Conservation (phyloP, 768 basidiomycete genomes). For the Psilocybe cubensis region DNA sequence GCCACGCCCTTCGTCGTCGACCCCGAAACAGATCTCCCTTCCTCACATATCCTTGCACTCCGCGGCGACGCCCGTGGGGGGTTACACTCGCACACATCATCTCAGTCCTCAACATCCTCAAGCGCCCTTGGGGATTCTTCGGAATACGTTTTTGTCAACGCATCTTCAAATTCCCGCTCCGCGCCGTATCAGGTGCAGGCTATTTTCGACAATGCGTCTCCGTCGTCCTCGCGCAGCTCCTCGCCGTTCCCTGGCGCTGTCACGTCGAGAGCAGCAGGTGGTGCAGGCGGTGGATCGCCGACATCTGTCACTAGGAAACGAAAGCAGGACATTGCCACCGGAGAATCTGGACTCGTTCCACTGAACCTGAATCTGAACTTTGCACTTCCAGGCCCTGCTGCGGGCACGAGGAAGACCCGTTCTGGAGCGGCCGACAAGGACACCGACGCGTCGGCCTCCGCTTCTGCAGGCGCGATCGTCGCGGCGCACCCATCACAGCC, state of each 20-base stretch:
- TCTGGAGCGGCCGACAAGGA: slow-evolving; percentile 12
- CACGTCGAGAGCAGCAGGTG: neutral
- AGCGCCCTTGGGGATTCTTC: slow-evolving; percentile 1
- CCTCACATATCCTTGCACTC: neutral
- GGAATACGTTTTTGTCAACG: slow-evolving; percentile 20
- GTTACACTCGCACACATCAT: slow-evolving; percentile 15
- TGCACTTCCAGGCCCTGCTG: slow-evolving; percentile 20
- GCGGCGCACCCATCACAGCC: slow-evolving; percentile 26
- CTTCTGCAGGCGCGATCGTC: neutral
- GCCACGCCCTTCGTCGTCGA: slow-evolving; percentile 41
- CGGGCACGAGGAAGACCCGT: slow-evolving; percentile 10
- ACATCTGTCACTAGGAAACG: slow-evolving; percentile 17
- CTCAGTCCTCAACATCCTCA: slow-evolving; percentile 14
- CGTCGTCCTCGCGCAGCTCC: slow-evolving; percentile 17
- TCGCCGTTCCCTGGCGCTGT: slow-evolving; percentile 14
- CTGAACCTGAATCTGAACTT: slow-evolving; percentile 19
- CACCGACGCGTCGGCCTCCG: no score
- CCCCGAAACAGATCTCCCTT: slow-evolving; percentile 8
- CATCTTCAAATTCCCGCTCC: slow-evolving; percentile 13
- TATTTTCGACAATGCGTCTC: slow-evolving; percentile 16
- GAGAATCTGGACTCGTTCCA: slow-evolving; percentile 12
- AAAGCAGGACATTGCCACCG: slow-evolving; percentile 9
- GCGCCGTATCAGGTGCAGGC: slow-evolving; percentile 18
- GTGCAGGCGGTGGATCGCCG: neutral
- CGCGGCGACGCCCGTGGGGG: slow-evolving; percentile 12